These are phyloP conservation scores for Silene noctiflora DNA, from an alignment of 179 eudicot species.

Conservation along the genomic window DNA sequence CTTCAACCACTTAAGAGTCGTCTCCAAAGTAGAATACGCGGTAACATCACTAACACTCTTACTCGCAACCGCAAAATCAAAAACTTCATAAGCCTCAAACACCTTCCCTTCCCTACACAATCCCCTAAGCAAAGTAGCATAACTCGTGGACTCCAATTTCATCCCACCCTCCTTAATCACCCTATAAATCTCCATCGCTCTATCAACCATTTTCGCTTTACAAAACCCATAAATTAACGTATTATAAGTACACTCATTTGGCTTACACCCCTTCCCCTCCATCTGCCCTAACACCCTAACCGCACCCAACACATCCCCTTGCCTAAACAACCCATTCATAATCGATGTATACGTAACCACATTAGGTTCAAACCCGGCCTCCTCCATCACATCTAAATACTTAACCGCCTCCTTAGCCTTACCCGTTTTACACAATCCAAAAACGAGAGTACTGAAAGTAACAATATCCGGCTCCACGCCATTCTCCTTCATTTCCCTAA, in stretches of 20 bases:
- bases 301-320: constrained; percentile 67
- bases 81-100: constrained; percentile 85
- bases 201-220: constrained; percentile 61
- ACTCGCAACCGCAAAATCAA: constrained; percentile 84
- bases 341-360: constrained; percentile 79
- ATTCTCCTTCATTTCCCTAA: constrained; percentile 65
- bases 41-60: constrained; percentile 66
- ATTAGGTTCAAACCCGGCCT: constrained; percentile 64
- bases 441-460: constrained; percentile 78
- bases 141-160: constrained; percentile 65
- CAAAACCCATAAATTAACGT: constrained; percentile 86
- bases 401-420: constrained; percentile 70
- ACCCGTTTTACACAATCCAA: constrained; percentile 75
- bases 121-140: constrained; percentile 72
- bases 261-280: constrained; percentile 71
- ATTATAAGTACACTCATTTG: constrained; percentile 79
- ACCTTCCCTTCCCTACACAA: constrained; percentile 75
- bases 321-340: constrained; percentile 94
- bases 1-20: constrained; percentile 77
- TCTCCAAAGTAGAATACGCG: constrained; percentile 74
- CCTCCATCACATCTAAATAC: constrained; percentile 58
- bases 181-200: constrained; percentile 53
- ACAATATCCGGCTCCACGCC: constrained; percentile 73
- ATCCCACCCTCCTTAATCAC: constrained; percentile 54
- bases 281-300: constrained; percentile 55